These are phyloP conservation scores for Aureobasidium sp. DNA, from an alignment of 2,329 filamentous ascomycete genomes.

Conservation along the genomic window DNA sequence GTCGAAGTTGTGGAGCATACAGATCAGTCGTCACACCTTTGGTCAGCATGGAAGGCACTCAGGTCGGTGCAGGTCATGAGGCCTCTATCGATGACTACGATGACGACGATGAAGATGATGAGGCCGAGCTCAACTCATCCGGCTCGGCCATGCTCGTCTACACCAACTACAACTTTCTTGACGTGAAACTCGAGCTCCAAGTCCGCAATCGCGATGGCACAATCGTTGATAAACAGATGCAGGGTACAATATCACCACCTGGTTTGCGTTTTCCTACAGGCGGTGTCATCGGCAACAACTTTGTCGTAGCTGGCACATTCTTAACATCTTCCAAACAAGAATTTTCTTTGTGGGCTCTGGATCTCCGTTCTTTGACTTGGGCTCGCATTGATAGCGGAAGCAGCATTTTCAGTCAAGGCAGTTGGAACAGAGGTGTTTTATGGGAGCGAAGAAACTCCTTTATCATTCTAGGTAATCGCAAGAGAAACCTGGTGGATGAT, in stretches of 20 bases:
- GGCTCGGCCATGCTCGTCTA: slow-evolving; percentile 83
- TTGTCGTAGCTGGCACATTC: slow-evolving; percentile 95
- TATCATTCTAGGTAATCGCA: slow-evolving; percentile 89
- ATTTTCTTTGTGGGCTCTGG: slow-evolving; percentile 92
- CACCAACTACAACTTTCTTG: slow-evolving; percentile 97
- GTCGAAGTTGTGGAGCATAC: slow-evolving; percentile 92
- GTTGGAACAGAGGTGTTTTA: slow-evolving; percentile 91
- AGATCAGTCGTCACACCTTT: slow-evolving; percentile 89
- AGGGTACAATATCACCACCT: slow-evolving; percentile 76
- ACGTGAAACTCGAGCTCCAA: slow-evolving; percentile 92
- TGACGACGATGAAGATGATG: slow-evolving; percentile 25
- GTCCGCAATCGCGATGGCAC: slow-evolving; percentile 77
- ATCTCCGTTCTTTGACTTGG: slow-evolving; percentile 84
- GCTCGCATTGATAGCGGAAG: slow-evolving; percentile 91
- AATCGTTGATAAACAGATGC: slow-evolving; percentile 82
- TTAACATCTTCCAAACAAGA: slow-evolving; percentile 97
- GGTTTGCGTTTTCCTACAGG: slow-evolving; percentile 93
- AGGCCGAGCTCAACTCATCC: slow-evolving; percentile 27
- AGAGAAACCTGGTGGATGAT: slow-evolving; percentile 88
- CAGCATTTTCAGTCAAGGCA: slow-evolving; percentile 90
- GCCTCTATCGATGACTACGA: slow-evolving; percentile 29
- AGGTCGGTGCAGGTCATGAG: slow-evolving; percentile 55
- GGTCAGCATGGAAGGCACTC: slow-evolving; percentile 55
- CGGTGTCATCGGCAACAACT: slow-evolving; percentile 89
- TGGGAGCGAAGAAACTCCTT: slow-evolving; percentile 94